Evolutionary conservation across 306 rosid genomes (phyloP), one percentile per base, ranked within the genome.

Genomic region (Mucuna pruriens): DNA sequence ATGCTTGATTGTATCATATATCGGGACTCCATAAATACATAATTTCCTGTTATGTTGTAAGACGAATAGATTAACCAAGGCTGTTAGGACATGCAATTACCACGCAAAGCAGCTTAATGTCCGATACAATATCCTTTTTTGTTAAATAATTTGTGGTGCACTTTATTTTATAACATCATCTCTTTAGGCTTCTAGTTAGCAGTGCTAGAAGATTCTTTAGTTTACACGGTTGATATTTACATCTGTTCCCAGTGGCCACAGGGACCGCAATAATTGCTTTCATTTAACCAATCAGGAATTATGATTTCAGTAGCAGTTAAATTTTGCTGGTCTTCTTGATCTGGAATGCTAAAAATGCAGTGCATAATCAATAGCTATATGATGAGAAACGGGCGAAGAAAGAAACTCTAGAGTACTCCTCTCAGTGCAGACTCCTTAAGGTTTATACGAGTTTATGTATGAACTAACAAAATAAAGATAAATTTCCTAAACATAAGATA

Each of bases 11-110:
- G 69, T 16, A 52, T 71, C 55, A 20, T 80, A 61, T 34, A 44
- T 42, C 51, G 62, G 34, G 52, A 22, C 7, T 80, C 51, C 49
- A 71, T 88, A 86, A 89, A 84, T 85, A 86, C 79, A 29, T 31
- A 52, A 25, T 58, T 44, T 52, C 58, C 57, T 65, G 29, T 20
- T 46, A 11, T 16, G 20, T 33, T n/a, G 36, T 36, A 66, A 16
- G 42, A 48, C 17, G 33, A 76, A 23, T 68, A 65, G 71, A 20
- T 60, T 54, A 39, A 7, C 22, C 5, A 16, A 31, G 52, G 20
- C 51, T 17, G 2, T 52, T 16, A 1, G 22, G 40, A 49, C 75
- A 5, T 9, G 16, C 25, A 13, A 12, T 58, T 61, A 29, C 67
- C 20, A 2, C 20, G 9, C 19, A 62, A 58, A 31, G 22, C 42